Base-by-base conservation (phyloP, 1,284 basidiomycete genomes). In the Irpex lacteus region DNA sequence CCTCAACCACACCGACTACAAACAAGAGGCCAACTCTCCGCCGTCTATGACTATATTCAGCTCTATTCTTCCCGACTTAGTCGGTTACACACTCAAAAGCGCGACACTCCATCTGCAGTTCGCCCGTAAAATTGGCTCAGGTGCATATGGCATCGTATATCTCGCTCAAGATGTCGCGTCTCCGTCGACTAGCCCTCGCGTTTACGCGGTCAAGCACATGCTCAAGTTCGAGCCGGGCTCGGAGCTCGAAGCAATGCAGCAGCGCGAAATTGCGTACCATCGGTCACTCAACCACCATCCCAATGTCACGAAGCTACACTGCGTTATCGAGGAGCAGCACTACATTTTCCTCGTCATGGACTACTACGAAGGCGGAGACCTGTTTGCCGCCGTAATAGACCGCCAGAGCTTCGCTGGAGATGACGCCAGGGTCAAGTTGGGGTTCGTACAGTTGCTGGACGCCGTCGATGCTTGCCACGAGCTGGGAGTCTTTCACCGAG, bases 141-240 rank as follows among this genome's bases (percentile, higher is more conserved):
- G 89, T 47, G 86, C 87, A 0, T 90, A 89, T 74, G 87, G 88
- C 57, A 83, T 87, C 63, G 88, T 90, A 61, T 90, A 90, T 75
- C 82, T 82, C 64, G 85, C 83, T 1, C 70, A 80, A 49, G 84
- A 85, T 72, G 71, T 70, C 50, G 67, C 67, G 5, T 67, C 66
- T 21, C 69, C 66, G 68, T 74, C 59, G 61, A 69, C 38, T 11
- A 50, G 62, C 13, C 64, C 68, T 5, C 61, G 6, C 32, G 72
- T 77, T 68, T 82, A 71, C 69, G 89, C 89, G 11, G 84, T 90
- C 76, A 91, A 91, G 76, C 87, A 85, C 69, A 78, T 88, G 60
- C 80, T 83, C 70, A 82, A 83, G 26, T 82, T 83, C n/a, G 78
- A 87, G 60, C 81, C 85, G 69, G 84, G 84, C 70, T 78, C 86